phyloP scores from a whole-genome alignment of 192 early-diverging fungal genomes.

The Backusella australiensis region DNA sequence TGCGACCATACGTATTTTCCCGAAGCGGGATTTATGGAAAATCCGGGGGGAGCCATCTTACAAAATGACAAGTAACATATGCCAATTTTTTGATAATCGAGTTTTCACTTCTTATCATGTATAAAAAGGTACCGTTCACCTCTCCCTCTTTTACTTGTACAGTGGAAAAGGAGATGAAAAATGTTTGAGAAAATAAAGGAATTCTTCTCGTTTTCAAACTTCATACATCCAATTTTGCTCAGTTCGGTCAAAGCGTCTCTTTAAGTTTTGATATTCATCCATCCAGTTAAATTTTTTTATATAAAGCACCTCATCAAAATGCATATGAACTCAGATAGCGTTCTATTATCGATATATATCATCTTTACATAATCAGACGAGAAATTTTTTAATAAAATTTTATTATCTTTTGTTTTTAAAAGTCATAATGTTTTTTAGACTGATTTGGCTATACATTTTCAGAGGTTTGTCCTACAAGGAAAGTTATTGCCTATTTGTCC shows the following conservation, averaged over 20 bases:
- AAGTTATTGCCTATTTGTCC: background rate
- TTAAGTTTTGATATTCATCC: background rate
- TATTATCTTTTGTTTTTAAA: background rate
- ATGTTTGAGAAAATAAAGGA: background rate
- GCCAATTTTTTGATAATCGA: background rate
- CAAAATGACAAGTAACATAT: background rate
- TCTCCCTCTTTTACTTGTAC: background rate
- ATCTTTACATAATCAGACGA: background rate
- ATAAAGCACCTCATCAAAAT: background rate
- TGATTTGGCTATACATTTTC: background rate
- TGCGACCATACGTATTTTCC: background rate
- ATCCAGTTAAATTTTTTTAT: background rate
- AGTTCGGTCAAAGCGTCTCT: background rate
- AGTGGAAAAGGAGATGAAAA: background rate
- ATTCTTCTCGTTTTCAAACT: background rate
- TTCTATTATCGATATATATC: background rate
- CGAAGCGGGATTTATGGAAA: conserved; percentile 1
- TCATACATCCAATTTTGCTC: background rate
- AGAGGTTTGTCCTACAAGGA: background rate
- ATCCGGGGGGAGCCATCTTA: background rate
- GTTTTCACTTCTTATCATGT: background rate
- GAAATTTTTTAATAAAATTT: background rate
- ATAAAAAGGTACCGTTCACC: background rate
- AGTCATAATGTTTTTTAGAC: background rate
- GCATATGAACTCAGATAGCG: background rate